Evolutionary conservation across 495 filamentous ascomycete genomes (phyloP), one percentile per base, ranked within the genome.

Genomic region (Acidiella bohemica): DNA sequence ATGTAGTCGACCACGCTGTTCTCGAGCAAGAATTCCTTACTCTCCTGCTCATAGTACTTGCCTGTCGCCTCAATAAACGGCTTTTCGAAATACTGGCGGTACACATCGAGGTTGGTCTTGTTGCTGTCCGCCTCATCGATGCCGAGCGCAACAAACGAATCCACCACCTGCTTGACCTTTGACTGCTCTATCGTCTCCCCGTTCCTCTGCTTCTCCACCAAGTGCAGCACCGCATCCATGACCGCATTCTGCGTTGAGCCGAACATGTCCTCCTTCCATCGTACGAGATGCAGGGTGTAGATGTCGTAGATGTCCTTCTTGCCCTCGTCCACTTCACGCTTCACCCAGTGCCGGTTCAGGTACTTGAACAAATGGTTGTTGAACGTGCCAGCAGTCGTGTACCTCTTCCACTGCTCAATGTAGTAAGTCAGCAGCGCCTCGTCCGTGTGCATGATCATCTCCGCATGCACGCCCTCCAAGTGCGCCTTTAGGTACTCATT

Each of bases 1-100:
- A 96, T 96, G 62, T 96, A 99, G 55, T 99, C 90, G 21, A 99
- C 87, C 5, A 96, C 86, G 49, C 82, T 93, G 54, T 99, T 99
- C 56, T 96, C 88, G 6, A 85, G 80, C 8, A 96, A 77, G 55
- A 96, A 99, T 51, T 82, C 80, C 44, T 84, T 81, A 39, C 87
- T 95, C 56, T 99, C 90, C 28, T 79, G 78, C 46, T 87, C 70
- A 57, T 96, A 99, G 61, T 94, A 96, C 5, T 62, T 56, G 47
- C 67, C 73, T 8, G 90, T 99, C 5, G 85, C 85, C 3, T 71
- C 68, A 37, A 99, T 73, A 72, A 88, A 99, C 1, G 90, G 92
- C 47, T 66, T 70, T 66, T 99, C 86, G 59, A 99, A 99, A 61
- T 83, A 79, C 51, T 65, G 76, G 34, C 85, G 71, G 63, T 96